Percentiles rank a stretch among this genome's conserved stretches.
Evolutionary conservation across 768 basidiomycete genomes (phyloP).

Genomic region (Tricholoma sp.): DNA sequence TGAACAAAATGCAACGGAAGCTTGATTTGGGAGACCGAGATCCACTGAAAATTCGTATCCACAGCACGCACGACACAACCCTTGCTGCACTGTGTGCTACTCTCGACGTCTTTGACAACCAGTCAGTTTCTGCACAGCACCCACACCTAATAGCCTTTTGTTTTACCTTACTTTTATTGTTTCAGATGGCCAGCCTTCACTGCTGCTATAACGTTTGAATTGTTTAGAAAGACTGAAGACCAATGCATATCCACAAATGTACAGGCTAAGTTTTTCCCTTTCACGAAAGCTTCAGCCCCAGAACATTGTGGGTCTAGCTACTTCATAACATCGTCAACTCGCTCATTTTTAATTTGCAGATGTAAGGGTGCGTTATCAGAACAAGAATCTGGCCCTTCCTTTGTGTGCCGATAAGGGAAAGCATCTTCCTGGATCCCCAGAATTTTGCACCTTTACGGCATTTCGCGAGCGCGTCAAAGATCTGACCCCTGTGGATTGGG

Average conservation of each 20-base stretch:
- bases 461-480: constrained; percentile 60
- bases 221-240: constrained; percentile 43
- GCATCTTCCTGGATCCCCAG: constrained; percentile 64
- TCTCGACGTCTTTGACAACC: constrained; percentile 69
- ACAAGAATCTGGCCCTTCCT: constrained; percentile 57
- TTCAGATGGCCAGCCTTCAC: constrained; percentile 73
- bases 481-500: constrained; percentile 65
- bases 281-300: constrained; percentile 23
- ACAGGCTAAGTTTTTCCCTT: constrained; percentile 37
- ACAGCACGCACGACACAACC: constrained; percentile 69
- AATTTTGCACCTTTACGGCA: constrained; percentile 65
- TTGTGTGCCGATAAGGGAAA: constrained; percentile 61
- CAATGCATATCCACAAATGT: constrained; percentile 17
- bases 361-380: constrained; percentile 76
- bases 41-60: constrained; percentile 59
- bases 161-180: neutral
- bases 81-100: constrained; percentile 60
- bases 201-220: constrained; percentile 68
- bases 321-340: neutral
- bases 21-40: constrained; percentile 37
- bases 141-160: neutral
- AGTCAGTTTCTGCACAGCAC: constrained; percentile 29
- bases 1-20: constrained; percentile 59
- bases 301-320: constrained; percentile 35
- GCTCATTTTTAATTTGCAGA: constrained; percentile 26